Percentiles rank a stretch among this genome's conserved stretches.
These are phyloP conservation scores for Erodium trifolium DNA, from an alignment of 441 rosid genomes.

Conservation along the genomic window DNA sequence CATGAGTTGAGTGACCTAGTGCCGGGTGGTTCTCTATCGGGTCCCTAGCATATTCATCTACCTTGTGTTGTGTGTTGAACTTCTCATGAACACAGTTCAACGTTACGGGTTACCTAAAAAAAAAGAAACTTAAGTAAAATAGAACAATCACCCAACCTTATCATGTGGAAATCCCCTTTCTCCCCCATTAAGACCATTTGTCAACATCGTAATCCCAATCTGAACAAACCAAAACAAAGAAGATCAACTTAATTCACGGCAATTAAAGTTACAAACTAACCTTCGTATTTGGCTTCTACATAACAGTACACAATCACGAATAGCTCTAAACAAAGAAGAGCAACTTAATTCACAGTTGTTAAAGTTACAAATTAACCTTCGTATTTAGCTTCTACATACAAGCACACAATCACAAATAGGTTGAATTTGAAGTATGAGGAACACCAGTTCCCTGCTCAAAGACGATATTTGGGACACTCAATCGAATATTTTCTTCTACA, in stretches of 20 bases:
- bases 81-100: slow-evolving; percentile 6
- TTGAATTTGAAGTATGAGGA: too few relatives aligned
- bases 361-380: neutral
- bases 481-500: too few relatives aligned
- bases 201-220: slow-evolving; percentile 26
- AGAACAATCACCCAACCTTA: slow-evolving; percentile 25
- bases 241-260: slow-evolving; percentile 10
- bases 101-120: neutral
- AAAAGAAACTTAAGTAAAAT: neutral
- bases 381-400: neutral
- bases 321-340: too few relatives aligned
- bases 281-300: too few relatives aligned
- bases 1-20: neutral
- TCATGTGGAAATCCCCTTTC: slow-evolving; percentile 22
- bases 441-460: too few relatives aligned
- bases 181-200: slow-evolving; percentile 26
- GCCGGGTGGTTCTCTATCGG: neutral
- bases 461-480: too few relatives aligned
- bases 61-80: neutral
- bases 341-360: too few relatives aligned
- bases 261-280: neutral
- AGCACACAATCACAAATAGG: too few relatives aligned
- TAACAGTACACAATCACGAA: too few relatives aligned
- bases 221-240: slow-evolving; percentile 15
- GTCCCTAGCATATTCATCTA: neutral